phyloP scores from a whole-genome alignment of 768 basidiomycete genomes.

The Phylloporus sp. region DNA sequence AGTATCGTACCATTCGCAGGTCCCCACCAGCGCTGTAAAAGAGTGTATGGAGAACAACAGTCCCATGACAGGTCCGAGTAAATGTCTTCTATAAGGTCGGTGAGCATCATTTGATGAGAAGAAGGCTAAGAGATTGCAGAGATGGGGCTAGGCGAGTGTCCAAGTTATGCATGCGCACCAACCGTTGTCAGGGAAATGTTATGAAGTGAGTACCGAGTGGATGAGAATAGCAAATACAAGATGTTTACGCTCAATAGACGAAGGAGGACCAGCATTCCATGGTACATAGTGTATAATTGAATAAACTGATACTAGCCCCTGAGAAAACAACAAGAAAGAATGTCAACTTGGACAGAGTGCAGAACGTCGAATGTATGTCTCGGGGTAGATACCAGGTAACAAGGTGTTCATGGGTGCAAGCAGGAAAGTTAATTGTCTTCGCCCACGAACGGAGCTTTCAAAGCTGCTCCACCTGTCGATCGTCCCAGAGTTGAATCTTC shows the following conservation, averaged over 20 bases:
- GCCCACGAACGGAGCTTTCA: conserved; percentile 7
- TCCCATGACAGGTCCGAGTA: conserved; percentile 1
- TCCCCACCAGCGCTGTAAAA: conserved; percentile 7
- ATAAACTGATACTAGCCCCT: conserved; percentile 3
- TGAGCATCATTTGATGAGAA: conserved; percentile 4
- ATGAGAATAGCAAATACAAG: conserved; percentile 3
- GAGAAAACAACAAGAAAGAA: conserved; percentile 6
- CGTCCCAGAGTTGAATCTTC: conserved; percentile 27
- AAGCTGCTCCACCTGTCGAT: conserved; percentile 19
- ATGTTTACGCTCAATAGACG: conserved; percentile 7
- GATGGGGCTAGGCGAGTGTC: not conserved
- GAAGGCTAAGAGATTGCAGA: not conserved
- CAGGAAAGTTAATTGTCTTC: conserved; percentile 2
- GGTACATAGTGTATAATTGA: conserved; percentile 6
- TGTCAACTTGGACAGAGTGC: not conserved
- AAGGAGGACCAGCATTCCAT: not conserved
- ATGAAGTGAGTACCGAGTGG: not conserved
- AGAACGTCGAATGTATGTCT: not conserved
- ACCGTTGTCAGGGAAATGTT: too few relatives aligned
- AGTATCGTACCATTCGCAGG: conserved; percentile 14
- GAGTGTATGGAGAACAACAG: not conserved
- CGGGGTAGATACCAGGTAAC: not conserved
- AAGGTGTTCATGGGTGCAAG: not conserved
- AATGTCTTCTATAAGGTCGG: conserved; percentile 6
- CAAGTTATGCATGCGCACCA: not conserved